These are phyloP conservation scores for Yamadazyma trypodendri DNA, from an alignment of 1,139 yeast genomes.

Conservation along the genomic window DNA sequence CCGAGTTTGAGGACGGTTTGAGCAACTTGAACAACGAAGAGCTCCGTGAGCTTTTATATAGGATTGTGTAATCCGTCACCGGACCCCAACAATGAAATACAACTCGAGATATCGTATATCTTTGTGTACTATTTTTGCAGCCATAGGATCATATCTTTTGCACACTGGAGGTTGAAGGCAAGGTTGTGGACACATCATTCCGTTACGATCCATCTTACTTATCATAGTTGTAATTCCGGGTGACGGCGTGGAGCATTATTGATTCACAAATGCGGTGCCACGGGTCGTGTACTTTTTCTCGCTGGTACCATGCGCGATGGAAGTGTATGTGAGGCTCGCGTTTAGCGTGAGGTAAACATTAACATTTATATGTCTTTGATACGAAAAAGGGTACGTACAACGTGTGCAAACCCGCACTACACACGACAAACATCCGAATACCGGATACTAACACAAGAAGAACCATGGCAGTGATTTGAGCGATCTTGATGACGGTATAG, in stretches of 20 bases:
- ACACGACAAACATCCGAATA: not conserved
- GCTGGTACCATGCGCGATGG: too few relatives aligned
- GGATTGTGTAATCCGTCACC: slow-evolving; percentile 19
- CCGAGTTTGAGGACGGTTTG: slow-evolving; percentile 23
- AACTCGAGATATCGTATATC: too few relatives aligned
- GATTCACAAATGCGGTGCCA: too few relatives aligned
- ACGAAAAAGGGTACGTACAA: slow-evolving; percentile 39
- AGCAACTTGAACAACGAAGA: slow-evolving; percentile 34
- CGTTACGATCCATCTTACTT: too few relatives aligned
- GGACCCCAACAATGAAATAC: too few relatives aligned
- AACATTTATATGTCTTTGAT: slow-evolving; percentile 32
- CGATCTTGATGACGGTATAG: slow-evolving; percentile 5
- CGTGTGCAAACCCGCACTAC: not conserved
- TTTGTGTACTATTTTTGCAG: too few relatives aligned
- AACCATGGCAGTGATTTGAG: slow-evolving; percentile 4
- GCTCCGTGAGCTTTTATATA: slow-evolving; percentile 27
- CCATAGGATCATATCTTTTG: not conserved
- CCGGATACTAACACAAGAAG: not conserved
- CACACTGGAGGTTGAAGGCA: too few relatives aligned
- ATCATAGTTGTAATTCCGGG: too few relatives aligned
- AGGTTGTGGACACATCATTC: too few relatives aligned
- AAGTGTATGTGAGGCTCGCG: too few relatives aligned
- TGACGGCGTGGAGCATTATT: too few relatives aligned
- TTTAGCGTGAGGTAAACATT: not conserved
- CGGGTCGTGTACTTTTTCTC: too few relatives aligned